phyloP scores from a whole-genome alignment of 768 basidiomycete genomes.

The Candolleomyces efflorescens region DNA sequence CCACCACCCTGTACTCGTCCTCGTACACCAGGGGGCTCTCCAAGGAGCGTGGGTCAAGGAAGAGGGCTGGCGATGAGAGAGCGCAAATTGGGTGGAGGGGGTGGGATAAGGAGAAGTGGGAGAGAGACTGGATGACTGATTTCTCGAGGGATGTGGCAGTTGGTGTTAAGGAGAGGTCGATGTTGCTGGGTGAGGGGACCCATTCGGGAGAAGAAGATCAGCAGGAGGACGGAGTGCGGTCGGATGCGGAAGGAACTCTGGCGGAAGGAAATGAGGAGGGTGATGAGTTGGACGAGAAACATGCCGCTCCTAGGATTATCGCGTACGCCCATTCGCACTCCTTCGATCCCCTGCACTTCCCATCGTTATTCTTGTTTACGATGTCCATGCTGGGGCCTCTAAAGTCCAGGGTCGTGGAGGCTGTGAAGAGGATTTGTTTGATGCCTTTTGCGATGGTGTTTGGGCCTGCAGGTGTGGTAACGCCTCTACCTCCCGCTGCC shows the following conservation, averaged over 20 bases:
- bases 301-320: background rate
- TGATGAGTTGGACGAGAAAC: background rate
- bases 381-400: conserved; percentile 55
- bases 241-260: background rate
- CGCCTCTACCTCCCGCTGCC: background rate
- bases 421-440: background rate
- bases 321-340: conserved; percentile 12
- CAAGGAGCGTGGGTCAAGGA: conserved; percentile 60
- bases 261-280: background rate
- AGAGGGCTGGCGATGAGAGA: conserved; percentile 36
- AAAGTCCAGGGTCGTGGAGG: conserved; percentile 1
- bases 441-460: background rate
- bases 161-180: conserved; percentile 33
- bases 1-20: too few relatives aligned
- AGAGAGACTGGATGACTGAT: conserved; percentile 56
- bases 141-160: conserved; percentile 61
- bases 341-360: conserved; percentile 65
- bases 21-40: conserved; percentile 35
- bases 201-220: too few relatives aligned
- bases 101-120: conserved; percentile 67
- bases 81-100: conserved; percentile 8
- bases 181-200: background rate
- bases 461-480: background rate
- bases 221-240: background rate
- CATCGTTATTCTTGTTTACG: conserved; percentile 57